Evolutionary conservation across 768 basidiomycete genomes (phyloP).

Genomic region (Hygrocybe punicea): DNA sequence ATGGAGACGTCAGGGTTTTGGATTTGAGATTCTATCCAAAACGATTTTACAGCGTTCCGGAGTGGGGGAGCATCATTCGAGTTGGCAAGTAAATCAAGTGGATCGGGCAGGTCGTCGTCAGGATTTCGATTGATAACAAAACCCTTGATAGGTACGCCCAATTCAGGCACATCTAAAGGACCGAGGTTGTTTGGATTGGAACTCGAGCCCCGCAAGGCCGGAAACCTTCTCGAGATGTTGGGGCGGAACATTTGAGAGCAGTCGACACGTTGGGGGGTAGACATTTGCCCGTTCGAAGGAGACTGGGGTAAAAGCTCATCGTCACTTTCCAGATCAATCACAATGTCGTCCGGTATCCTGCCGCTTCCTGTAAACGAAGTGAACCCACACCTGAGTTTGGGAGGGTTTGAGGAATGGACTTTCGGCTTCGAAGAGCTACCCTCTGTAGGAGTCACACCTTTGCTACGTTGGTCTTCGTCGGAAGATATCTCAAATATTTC

Average conservation of each 20-base stretch:
- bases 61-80: background rate
- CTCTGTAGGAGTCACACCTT: background rate
- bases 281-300: background rate
- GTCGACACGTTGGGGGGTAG: background rate
- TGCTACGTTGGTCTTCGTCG: background rate
- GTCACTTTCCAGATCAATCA: background rate
- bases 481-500: background rate
- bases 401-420: background rate
- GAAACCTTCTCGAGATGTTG: background rate
- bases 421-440: background rate
- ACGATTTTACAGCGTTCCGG: background rate
- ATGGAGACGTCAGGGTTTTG: background rate
- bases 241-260: background rate
- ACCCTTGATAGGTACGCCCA: too few species aligned
- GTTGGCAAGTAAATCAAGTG: background rate
- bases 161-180: background rate
- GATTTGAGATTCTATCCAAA: background rate
- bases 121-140: background rate
- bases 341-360: background rate
- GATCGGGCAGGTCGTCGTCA: background rate
- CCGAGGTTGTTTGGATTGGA: background rate
- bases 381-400: background rate
- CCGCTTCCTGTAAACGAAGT: background rate
- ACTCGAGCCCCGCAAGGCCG: background rate
- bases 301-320: background rate